Base-by-base conservation (phyloP, 768 basidiomycete species). In the Clathrus columnatus region DNA sequence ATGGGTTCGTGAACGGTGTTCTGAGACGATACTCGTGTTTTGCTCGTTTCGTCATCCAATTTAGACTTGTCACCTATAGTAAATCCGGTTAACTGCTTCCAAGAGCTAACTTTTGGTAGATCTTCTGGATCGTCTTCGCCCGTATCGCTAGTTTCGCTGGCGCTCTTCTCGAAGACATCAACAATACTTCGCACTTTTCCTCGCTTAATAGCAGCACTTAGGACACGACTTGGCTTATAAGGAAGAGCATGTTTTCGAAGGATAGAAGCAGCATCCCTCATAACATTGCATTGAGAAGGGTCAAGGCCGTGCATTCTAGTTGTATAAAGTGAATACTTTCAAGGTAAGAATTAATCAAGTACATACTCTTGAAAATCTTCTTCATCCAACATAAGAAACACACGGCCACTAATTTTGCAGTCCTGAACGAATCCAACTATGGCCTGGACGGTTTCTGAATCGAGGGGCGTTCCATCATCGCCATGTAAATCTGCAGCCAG, bases 331-430 rank as follows among this genome's bases (percentile, higher is more conserved):
- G 7, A 32, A 14, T 6, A 32, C 30, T 32, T 14, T 6, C 30
- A 32, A 32, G 14, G 30, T 6, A 32, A 32, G 14, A 1, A n/a
- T 30, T 14, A 23, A 46, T n/a, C 14, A 45, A 47, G 53, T 46
- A 27, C 18, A 42, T 48, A 54, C 53, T 48, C 53, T 6, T 54
- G 43, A 41, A 54, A 54, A 54, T 54, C 53, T 23, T 54, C 53
- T 26, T 54, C 42, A 47, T 54, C 53, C 20, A 54, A 23, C 11
- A 16, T 14, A 26, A 54, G 42, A 41, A 54, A 54, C 7, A 46
- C 28, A 16, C 53, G 53, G 17, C 53, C 53, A n/a, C 43, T 41
- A 20, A 54, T 54, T 26, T 54, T 54, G 20, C 20, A 46, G 23
- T 54, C 23, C 30, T 54, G 53, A 24, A 54, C 43, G 47, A 54